Evolutionary conservation across 768 basidiomycete species (phyloP).

Genomic region (Pholiota conissans): DNA sequence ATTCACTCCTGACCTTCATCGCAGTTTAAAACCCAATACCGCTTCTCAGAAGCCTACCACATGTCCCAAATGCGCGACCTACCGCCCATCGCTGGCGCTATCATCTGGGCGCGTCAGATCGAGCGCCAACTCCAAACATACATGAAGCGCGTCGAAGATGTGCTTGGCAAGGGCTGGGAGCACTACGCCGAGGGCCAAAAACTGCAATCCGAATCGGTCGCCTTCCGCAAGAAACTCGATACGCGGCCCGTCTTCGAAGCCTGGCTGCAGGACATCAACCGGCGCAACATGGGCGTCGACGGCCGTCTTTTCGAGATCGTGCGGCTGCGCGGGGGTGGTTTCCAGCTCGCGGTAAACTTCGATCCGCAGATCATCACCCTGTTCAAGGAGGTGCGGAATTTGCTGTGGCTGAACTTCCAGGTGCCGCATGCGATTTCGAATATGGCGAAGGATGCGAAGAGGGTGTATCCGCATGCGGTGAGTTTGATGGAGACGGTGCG

Average conservation of each 20-base stretch:
- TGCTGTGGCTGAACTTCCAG: conserved; percentile 94
- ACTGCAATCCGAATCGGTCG: conserved; percentile 85
- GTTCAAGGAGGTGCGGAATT: conserved; percentile 96
- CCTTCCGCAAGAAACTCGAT: conserved; percentile 96
- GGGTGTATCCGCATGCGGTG: conserved; percentile 97
- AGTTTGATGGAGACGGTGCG: conserved; percentile 99
- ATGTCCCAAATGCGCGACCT: conserved; percentile 99
- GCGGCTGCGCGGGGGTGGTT: conserved; percentile 50
- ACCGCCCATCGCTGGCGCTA: conserved; percentile 96
- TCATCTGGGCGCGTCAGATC: conserved; percentile 99
- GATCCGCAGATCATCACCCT: conserved; percentile 98
- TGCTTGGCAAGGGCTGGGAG: conserved; percentile 97
- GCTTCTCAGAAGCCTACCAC: conserved; percentile 92
- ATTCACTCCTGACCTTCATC: neutral
- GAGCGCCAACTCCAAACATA: conserved; percentile 93
- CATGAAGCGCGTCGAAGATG: conserved; percentile 99
- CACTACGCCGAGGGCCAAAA: conserved; percentile 99
- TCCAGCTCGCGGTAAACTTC: conserved; percentile 93
- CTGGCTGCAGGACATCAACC: conserved; percentile 94
- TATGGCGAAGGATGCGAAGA: conserved; percentile 98
- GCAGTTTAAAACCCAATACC: conserved; percentile 95
- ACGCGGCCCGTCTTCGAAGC: conserved; percentile 93
- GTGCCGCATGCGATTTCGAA: conserved; percentile 94
- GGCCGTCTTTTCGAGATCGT: conserved; percentile 94
- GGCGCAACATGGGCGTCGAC: conserved; percentile 88